Percentiles rank a stretch among this genome's conserved stretches.
Evolutionary conservation across 2,329 filamentous ascomycete species (phyloP).

Genomic region (Daldinia sp.): DNA sequence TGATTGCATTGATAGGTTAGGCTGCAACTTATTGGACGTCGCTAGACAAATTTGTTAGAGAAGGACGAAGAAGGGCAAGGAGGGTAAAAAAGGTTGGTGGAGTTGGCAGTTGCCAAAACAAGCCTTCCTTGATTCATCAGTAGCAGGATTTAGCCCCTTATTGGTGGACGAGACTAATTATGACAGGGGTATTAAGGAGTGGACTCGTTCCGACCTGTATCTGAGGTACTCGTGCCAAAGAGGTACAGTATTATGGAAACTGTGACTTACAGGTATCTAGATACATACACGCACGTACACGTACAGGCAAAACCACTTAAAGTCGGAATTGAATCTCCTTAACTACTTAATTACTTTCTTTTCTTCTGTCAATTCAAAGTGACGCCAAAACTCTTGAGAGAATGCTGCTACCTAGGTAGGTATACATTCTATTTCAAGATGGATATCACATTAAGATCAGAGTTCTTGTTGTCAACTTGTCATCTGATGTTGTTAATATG

Average conservation of each 20-base stretch:
- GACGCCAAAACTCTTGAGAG: constrained; percentile 19
- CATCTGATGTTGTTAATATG: not conserved
- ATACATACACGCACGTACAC: not conserved
- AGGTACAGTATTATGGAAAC: constrained; percentile 10
- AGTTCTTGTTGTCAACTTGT: constrained; percentile 1
- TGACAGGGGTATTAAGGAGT: constrained; percentile 17
- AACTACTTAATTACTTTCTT: too few species aligned
- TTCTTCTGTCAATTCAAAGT: not conserved
- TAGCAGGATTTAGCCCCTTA: constrained; percentile 10
- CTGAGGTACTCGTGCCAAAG: not conserved
- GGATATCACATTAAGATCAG: not conserved
- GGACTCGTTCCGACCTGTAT: constrained; percentile 7
- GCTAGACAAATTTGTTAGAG: too few species aligned
- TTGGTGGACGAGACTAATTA: constrained; percentile 15
- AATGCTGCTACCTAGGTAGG: constrained; percentile 15
- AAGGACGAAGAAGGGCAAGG: constrained; percentile 1
- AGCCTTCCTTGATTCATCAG: constrained; percentile 33
- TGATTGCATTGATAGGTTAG: not conserved
- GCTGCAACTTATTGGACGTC: constrained; percentile 14
- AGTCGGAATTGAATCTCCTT: not conserved
- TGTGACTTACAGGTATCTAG: constrained; percentile 2
- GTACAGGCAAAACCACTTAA: not conserved
- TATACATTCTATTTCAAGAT: too few species aligned
- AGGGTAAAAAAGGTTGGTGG: constrained; percentile 10
- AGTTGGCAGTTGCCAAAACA: constrained; percentile 29